Conservation (phyloP, 2,329 filamentous ascomycete genomes). For the Teratosphaeria viscida region DNA sequence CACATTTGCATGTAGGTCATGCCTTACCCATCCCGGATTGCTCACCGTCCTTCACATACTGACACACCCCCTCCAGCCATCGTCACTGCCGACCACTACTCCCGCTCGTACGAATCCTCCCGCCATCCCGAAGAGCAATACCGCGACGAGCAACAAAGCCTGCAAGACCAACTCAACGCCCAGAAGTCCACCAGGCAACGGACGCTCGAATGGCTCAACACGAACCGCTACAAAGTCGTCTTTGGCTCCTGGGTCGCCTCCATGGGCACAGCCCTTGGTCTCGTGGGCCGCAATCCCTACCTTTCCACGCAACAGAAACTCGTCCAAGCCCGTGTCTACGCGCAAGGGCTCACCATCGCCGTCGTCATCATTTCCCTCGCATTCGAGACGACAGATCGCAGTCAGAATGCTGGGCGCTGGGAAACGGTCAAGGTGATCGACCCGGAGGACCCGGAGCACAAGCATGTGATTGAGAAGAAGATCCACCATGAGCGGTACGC, state of each 20-base stretch:
- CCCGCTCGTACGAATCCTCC: conserved; percentile 58
- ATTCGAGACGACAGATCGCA: conserved; percentile 72
- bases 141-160: conserved; percentile 51
- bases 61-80: conserved; percentile 41
- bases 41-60: background rate
- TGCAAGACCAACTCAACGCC: conserved; percentile 43
- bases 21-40: background rate
- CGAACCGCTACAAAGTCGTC: conserved; percentile 81
- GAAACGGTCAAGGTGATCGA: conserved; percentile 74
- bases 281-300: conserved; percentile 69
- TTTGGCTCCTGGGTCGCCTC: conserved; percentile 70
- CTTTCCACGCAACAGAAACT: conserved; percentile 72
- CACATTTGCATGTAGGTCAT: conserved; percentile 59
- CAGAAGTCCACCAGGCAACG: conserved; percentile 50
- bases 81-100: conserved; percentile 68
- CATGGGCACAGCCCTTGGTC: conserved; percentile 62
- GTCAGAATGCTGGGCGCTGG: conserved; percentile 66
- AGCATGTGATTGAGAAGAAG: conserved; percentile 74
- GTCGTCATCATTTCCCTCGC: conserved; percentile 73
- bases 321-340: conserved; percentile 89
- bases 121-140: conserved; percentile 60
- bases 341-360: conserved; percentile 76
- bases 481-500: conserved; percentile 79
- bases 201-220: conserved; percentile 60
- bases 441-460: conserved; percentile 71